Evolutionary conservation across 2,329 filamentous ascomycete species (phyloP), one percentile per base, ranked within the genome.

Genomic region (Ophiognomonia clavigignenti-juglandacearum): DNA sequence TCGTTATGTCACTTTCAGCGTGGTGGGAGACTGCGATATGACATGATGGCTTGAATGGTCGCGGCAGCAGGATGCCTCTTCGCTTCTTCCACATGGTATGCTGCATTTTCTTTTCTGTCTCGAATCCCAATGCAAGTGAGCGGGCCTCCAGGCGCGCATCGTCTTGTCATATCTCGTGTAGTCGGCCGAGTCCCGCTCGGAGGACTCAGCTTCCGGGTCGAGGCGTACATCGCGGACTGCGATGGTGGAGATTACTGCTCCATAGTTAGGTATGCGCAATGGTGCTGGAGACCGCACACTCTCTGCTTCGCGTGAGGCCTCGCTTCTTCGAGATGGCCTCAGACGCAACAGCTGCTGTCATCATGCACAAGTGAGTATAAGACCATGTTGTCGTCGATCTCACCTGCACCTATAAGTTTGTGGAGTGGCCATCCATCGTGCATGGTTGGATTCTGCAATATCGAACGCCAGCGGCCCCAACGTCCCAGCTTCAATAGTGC

Each of bases 401-500:
- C 27, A 32, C 45, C 34, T 27, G 26, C 24, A n/a, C 32, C 38
- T 32, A 18, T 44, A n/a, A 18, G 20, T n/a, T 19, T 45, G 35
- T 22, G 16, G 16, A 16, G 32, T 34, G 32, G 32, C n/a, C n/a
- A n/a, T n/a, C n/a, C n/a, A n/a, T n/a, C n/a, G n/a, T n/a, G n/a
- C n/a, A n/a, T n/a, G n/a, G n/a, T n/a, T n/a, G n/a, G n/a, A 18
- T 23, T 18, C 23, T 32, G 35, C 39, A 43, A 48, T 42, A 39
- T n/a, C n/a, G n/a, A n/a, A 51, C 45, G 47, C 49, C 49, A 45
- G 29, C 49, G 49, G 39, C 49, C 45, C 49, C 45, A 48, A 48
- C 41, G 41, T 45, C 41, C 23, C 45, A n/a, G n/a, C n/a, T 27
- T 36, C 49, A 51, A 51, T 48, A 48, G 38, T 45, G 29, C 43